Percentiles rank a stretch among this genome's conserved stretches.
Evolutionary conservation across 257 asterid species (phyloP).

Genomic region (Capsicum pubescens): DNA sequence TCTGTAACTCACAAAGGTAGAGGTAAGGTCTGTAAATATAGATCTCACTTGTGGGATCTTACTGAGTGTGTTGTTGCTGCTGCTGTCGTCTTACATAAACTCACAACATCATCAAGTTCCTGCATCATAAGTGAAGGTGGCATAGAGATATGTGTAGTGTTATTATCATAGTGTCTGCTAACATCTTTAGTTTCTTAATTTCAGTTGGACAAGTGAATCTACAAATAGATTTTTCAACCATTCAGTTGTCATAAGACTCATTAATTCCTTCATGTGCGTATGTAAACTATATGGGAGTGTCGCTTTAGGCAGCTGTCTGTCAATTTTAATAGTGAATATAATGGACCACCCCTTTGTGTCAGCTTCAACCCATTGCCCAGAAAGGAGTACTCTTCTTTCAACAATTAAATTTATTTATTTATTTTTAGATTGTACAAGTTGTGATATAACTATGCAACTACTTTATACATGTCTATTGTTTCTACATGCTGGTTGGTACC

Average conservation of each 20-base stretch:
- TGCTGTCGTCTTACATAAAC: background rate
- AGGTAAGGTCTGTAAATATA: too few species aligned
- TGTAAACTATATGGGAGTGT: constrained; percentile 23
- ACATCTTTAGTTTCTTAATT: background rate
- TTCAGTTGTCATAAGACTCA: constrained; percentile 22
- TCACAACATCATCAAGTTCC: background rate
- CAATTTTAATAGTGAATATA: background rate
- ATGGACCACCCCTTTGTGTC: constrained; percentile 23
- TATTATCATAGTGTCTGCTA: background rate
- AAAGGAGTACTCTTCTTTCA: background rate
- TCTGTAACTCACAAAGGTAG: too few species aligned
- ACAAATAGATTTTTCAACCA: background rate
- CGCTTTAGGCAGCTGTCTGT: constrained; percentile 33
- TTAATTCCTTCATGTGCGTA: constrained; percentile 26
- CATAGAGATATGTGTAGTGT: background rate
- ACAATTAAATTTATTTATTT: background rate
- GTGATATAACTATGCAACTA: constrained; percentile 32
- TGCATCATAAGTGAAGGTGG: background rate
- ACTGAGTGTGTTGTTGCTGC: too few species aligned
- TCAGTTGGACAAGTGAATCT: constrained; percentile 25
- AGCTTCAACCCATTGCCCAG: background rate
- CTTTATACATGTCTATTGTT: constrained; percentile 36
- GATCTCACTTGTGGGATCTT: too few species aligned
- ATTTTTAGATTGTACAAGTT: background rate
- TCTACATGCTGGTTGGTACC: constrained; percentile 58